Evolutionary conservation across 2,329 filamentous ascomycete species (phyloP).

Genomic region (Colletotrichum godetiae): DNA sequence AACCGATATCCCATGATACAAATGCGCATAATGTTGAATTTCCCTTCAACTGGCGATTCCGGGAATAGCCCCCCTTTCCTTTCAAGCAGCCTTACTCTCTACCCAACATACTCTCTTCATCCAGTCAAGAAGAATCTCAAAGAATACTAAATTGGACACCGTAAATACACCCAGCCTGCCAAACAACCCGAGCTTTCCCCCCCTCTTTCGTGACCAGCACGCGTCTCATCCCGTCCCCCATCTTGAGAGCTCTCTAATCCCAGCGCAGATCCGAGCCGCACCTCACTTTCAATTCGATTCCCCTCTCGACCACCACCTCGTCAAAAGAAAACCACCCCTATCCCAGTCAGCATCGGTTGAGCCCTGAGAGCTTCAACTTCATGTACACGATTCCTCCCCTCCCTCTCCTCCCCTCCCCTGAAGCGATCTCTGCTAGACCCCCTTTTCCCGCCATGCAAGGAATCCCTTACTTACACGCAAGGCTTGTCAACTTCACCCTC

Average conservation of each 20-base stretch:
- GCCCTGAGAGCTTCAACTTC: too few relatives aligned
- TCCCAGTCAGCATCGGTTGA: not conserved
- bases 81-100: not conserved
- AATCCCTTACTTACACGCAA: not conserved
- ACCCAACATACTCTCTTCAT: not conserved
- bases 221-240: not conserved
- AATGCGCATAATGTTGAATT: slow-evolving; percentile 19
- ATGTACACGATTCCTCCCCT: not conserved
- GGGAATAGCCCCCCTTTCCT: not conserved
- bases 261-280: not conserved
- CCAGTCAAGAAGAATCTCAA: not conserved
- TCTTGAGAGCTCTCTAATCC: not conserved
- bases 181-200: not conserved
- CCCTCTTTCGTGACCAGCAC: not conserved
- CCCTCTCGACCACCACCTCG: not conserved
- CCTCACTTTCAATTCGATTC: not conserved
- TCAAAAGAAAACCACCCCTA: not conserved
- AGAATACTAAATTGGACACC: not conserved
- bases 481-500: not conserved
- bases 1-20: not conserved
- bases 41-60: slow-evolving; percentile 2
- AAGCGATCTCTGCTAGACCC: not conserved
- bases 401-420: not conserved
- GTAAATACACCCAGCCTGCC: not conserved
- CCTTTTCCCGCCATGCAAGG: not conserved